Conservation (phyloP, 208 protist genomes). For the Trypanosoma vivax region DNA sequence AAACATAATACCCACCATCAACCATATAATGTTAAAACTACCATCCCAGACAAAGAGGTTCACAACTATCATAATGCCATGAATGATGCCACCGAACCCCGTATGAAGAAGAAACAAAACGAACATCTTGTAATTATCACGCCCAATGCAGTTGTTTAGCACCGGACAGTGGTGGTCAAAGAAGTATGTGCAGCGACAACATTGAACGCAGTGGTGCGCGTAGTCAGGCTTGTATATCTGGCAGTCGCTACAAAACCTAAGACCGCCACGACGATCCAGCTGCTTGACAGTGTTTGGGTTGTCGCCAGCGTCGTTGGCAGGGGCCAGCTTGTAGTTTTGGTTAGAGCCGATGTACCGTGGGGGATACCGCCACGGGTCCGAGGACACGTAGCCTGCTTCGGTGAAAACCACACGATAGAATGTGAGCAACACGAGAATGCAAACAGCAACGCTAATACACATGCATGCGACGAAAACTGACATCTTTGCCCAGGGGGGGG, state of each 20-base stretch:
- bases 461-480: conserved; percentile 35
- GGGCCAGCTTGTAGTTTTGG: neutral
- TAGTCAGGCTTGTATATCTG: conserved; percentile 65
- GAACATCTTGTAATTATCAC: conserved; percentile 85
- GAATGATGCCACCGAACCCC: conserved; percentile 19
- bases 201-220: conserved; percentile 82
- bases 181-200: conserved; percentile 60
- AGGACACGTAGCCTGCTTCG: conserved; percentile 48
- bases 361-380: conserved; percentile 33
- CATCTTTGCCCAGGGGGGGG: conserved; percentile 28
- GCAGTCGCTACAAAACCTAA: conserved; percentile 67
- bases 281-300: conserved; percentile 40
- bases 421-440: conserved; percentile 22
- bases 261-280: conserved; percentile 21
- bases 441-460: conserved; percentile 16
- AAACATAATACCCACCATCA: conserved; percentile 22
- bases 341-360: conserved; percentile 19
- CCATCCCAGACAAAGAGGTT: conserved; percentile 34
- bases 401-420: conserved; percentile 46
- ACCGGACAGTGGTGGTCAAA: conserved; percentile 92
- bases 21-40: conserved; percentile 16
- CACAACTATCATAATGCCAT: conserved; percentile 24
- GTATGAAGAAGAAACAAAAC: conserved; percentile 65
- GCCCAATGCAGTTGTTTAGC: conserved; percentile 88
- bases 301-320: neutral